Percentiles rank a stretch among this genome's conserved stretches.
Evolutionary conservation across 176 grass and related monocot genomes (phyloP).

Genomic region (Tillandsia fasciculata): DNA sequence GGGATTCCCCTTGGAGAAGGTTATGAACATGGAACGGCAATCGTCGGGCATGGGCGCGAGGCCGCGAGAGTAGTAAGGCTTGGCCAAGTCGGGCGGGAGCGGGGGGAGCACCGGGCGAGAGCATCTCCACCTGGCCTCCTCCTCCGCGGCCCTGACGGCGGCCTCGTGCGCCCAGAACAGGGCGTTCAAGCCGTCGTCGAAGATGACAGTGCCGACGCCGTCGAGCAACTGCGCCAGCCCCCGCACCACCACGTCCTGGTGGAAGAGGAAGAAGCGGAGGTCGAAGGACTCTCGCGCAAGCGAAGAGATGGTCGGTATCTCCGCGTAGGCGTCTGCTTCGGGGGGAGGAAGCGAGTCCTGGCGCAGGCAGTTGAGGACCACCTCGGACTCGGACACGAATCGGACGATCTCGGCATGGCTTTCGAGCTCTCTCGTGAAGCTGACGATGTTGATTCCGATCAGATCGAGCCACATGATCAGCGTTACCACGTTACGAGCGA

Average conservation of each 20-base stretch:
- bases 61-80: neutral
- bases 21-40: conserved; percentile 56
- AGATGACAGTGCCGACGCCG: conserved; percentile 31
- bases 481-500: conserved; percentile 39
- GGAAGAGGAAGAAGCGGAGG: conserved; percentile 37
- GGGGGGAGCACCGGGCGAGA: neutral
- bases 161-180: conserved; percentile 18
- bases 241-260: conserved; percentile 26
- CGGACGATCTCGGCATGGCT: neutral
- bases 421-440: neutral
- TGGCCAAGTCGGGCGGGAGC: conserved; percentile 14
- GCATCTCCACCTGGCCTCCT: neutral
- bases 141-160: neutral
- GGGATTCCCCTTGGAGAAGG: conserved; percentile 36
- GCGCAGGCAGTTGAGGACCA: conserved; percentile 34
- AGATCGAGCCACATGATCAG: conserved; percentile 48
- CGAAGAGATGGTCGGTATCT: conserved; percentile 29
- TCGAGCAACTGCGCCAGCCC: conserved; percentile 29
- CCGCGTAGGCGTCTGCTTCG: neutral
- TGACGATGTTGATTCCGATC: conserved; percentile 13
- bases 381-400: conserved; percentile 24
- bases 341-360: neutral
- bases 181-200: conserved; percentile 29
- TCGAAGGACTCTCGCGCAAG: conserved; percentile 10
- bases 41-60: conserved; percentile 16